These are phyloP conservation scores for Fusarium papillatum DNA, from an alignment of 2,329 filamentous ascomycete species.

Conservation along the genomic window DNA sequence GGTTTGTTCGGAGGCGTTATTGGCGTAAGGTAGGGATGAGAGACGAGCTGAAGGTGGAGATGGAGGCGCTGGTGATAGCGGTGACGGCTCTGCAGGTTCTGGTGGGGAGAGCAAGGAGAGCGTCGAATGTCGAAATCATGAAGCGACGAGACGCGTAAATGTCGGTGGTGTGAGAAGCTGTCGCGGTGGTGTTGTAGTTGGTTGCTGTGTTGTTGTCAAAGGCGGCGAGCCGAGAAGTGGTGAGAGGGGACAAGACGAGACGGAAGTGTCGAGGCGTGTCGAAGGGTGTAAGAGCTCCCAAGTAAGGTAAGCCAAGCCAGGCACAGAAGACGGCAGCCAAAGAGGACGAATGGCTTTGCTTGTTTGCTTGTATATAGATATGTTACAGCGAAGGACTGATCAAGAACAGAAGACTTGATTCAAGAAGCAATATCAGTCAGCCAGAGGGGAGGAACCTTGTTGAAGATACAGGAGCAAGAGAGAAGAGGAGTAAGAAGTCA, in stretches of 20 bases:
- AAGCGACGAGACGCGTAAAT: conserved; percentile 6
- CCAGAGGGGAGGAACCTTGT: conserved; percentile 7
- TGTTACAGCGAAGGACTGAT: conserved; percentile 11
- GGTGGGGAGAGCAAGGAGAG: neutral
- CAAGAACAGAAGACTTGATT: neutral
- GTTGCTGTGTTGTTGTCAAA: conserved; percentile 25
- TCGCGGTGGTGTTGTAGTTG: conserved; percentile 1
- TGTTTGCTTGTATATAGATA: neutral
- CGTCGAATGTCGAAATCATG: conserved; percentile 29
- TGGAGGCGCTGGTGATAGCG: conserved; percentile 14
- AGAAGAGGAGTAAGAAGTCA: conserved; percentile 26
- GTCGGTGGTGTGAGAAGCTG: conserved; percentile 7
- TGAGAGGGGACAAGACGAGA: neutral
- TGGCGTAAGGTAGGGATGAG: conserved; percentile 11
- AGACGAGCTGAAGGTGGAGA: conserved; percentile 10
- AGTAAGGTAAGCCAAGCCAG: neutral
- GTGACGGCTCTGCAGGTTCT: conserved; percentile 24
- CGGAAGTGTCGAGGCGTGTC: neutral
- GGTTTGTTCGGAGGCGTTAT: conserved; percentile 8
- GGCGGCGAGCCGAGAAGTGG: conserved; percentile 2
- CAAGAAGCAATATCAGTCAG: neutral
- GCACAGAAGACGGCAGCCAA: neutral
- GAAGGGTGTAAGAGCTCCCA: neutral
- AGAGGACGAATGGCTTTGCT: neutral
- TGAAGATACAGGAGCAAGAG: neutral